Percentiles rank a stretch among this genome's conserved stretches.
Evolutionary conservation across 2,329 filamentous ascomycete genomes (phyloP).

Genomic region (Rhynchosporium graminicola): DNA sequence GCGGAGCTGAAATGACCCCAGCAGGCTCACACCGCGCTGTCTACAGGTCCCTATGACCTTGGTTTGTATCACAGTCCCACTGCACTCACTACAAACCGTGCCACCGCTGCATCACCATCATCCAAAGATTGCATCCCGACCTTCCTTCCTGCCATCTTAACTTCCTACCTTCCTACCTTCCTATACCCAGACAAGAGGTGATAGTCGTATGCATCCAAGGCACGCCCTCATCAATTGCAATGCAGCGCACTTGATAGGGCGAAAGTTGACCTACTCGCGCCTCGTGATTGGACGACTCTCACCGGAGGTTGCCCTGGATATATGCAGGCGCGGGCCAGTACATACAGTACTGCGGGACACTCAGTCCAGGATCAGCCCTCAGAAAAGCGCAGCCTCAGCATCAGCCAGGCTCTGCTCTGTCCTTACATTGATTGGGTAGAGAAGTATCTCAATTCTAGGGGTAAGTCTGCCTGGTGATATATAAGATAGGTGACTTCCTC

Average conservation of each 20-base stretch:
- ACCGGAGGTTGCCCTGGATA: neutral
- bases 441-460: neutral
- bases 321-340: neutral
- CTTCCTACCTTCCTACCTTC: too few species aligned
- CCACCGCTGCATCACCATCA: neutral
- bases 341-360: constrained; percentile 6
- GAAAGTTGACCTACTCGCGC: neutral
- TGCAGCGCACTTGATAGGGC: constrained; percentile 1
- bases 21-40: neutral
- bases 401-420: constrained; percentile 6
- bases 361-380: neutral
- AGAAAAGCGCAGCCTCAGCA: constrained; percentile 4
- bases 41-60: neutral
- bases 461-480: neutral
- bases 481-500: constrained; percentile 6
- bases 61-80: neutral
- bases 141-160: too few species aligned
- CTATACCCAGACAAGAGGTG: neutral
- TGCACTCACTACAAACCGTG: neutral
- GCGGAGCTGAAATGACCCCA: constrained; percentile 7
- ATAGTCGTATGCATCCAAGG: neutral
- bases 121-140: too few species aligned
- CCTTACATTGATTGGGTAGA: neutral
- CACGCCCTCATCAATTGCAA: neutral
- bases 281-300: neutral